These are phyloP conservation scores for Sambucus nigra DNA, from an alignment of 129 eudicot species.

Conservation along the genomic window DNA sequence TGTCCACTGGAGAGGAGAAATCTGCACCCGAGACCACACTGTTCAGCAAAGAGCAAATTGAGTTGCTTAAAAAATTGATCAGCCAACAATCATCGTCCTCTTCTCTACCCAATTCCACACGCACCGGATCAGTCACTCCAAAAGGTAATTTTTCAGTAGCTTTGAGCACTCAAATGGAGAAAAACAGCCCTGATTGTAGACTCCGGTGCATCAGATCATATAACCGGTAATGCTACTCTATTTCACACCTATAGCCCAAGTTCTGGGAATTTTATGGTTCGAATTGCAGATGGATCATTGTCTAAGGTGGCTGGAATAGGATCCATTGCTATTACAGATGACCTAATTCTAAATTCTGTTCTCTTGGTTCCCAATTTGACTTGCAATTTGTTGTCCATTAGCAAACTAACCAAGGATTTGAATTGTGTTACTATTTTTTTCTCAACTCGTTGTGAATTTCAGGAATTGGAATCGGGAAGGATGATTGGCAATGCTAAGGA, in stretches of 20 bases:
- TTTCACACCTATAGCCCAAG: neutral
- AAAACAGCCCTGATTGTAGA: neutral
- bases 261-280: neutral
- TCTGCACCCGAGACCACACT: neutral
- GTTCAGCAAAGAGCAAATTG: neutral
- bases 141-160: neutral
- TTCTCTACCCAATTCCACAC: too few relatives aligned
- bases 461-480: slow-evolving; percentile 2
- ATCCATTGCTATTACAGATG: neutral
- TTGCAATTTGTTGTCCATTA: neutral
- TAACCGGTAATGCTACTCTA: neutral
- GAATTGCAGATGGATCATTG: neutral
- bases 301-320: neutral
- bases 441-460: neutral
- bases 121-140: neutral
- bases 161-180: neutral
- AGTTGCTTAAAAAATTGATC: neutral
- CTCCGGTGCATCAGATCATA: neutral
- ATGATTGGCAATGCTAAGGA: slow-evolving; percentile 11
- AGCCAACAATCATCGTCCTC: neutral
- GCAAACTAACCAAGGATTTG: slow-evolving; percentile 2
- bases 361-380: neutral
- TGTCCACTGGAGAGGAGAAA: neutral
- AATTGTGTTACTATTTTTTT: slow-evolving; percentile 4
- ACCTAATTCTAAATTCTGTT: neutral